Conservation (phyloP, 768 basidiomycete species). For the Macrolepiota fuliginosa region DNA sequence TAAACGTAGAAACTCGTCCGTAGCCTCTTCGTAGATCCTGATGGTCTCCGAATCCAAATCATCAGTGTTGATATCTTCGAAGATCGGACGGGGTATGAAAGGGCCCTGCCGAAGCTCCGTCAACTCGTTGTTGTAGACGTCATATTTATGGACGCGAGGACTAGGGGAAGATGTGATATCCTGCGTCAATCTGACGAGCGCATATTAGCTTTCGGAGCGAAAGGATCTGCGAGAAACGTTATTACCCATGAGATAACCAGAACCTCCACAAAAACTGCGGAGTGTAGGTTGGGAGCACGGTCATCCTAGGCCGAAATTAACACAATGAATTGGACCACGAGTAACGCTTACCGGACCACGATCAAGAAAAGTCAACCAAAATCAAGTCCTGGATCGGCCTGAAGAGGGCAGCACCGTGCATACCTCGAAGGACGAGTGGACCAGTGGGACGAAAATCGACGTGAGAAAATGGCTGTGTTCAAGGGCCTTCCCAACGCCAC, state of each 20-base stretch:
- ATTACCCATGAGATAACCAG: conserved; percentile 36
- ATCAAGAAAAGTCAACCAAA: not conserved
- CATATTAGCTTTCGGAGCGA: not conserved
- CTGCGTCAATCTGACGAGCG: not conserved
- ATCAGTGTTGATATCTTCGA: conserved; percentile 38
- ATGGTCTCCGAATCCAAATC: conserved; percentile 33
- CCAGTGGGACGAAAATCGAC: not conserved
- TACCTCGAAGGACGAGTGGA: conserved; percentile 1
- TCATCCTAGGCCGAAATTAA: not conserved
- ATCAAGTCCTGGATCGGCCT: not conserved
- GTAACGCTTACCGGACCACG: conserved; percentile 1
- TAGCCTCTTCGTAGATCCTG: conserved; percentile 37
- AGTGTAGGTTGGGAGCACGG: conserved; percentile 31
- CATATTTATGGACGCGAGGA: conserved; percentile 48
- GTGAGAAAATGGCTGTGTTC: conserved; percentile 7
- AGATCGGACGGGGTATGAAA: conserved; percentile 29
- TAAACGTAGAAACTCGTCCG: conserved; percentile 39
- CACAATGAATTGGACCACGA: not conserved
- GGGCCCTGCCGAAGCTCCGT: conserved; percentile 41
- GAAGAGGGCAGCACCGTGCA: not conserved
- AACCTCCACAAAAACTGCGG: conserved; percentile 47
- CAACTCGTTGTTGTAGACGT: conserved; percentile 50
- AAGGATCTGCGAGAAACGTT: not conserved
- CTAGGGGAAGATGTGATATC: not conserved
- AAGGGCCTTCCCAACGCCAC: not conserved